Evolutionary conservation across 495 filamentous ascomycete species (phyloP), one percentile per base, ranked within the genome.

Genomic region (Cairneyella variabilis): DNA sequence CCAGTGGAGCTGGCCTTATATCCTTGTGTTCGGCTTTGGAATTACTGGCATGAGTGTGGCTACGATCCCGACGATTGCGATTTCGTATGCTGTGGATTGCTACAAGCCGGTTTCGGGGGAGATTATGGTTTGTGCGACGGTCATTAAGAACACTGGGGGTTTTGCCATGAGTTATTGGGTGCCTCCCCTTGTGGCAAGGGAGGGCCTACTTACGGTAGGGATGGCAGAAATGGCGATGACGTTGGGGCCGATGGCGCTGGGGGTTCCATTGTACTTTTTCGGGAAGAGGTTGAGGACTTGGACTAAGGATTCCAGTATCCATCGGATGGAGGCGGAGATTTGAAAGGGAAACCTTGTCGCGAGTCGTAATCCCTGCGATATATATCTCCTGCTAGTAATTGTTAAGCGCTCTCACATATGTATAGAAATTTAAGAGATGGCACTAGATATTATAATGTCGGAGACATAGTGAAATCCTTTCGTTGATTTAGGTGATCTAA

Each of bases 91-190:
- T 3, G 76, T 87, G 23, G 83, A 88, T 58, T 78, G 72, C 47
- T 86, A 89, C 65, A 84, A 82, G 54, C 76, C 75, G 23, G 71
- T 83, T 36, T 69, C 80, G 0, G 78, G 78, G 12, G 77, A 79
- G 44, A 77, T 84, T 62, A 74, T 84, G 54, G 79, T 84, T 11
- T 69, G 74, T 34, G 80, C 81, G 54, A 83, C 82, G 3, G 70
- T 84, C 3, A 77, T 82, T 28, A 85, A 85, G 68, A 83, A 85
- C 53, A 60, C 78, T 0, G 77, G 79, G 20, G 73, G 68, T 17
- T 52, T 37, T 39, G 47, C 28, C 16, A 50, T 50, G 47, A 50
- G 7, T 26, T 50, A 50, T 27, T 50, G 47, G 47, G 32, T 50
- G 3, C 16, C 47, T 3, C 47, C 47, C 14, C 18, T 50, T 9